Evolutionary conservation across 768 basidiomycete species (phyloP), one percentile per base, ranked within the genome.

Genomic region (Dendrothele bispora): DNA sequence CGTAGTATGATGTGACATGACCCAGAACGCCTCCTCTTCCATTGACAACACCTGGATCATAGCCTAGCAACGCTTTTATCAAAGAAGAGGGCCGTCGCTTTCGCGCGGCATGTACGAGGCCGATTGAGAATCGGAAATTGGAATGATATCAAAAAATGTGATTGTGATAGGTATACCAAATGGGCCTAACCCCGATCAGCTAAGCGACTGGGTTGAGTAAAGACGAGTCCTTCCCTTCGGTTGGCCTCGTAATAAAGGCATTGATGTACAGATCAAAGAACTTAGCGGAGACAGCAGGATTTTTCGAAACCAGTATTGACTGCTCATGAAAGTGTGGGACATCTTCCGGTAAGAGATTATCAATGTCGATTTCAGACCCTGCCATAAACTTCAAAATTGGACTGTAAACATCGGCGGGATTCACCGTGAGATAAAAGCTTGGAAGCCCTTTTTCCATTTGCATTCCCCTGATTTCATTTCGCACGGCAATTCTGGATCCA

Each of bases 1-100:
- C 73, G 52, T 73, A 75, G 47, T 69, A 70, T 0, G 56, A 66
- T 7, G 53, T 61, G 0, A 64, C 56, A 2, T 35, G 3, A 0
- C 75, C 73, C 0, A 75, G 46, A 0, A 71, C 35, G 7, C 43
- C 50, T 12, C 44, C 44, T 6, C 46, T 28, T 8, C 7, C 14
- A 29, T 40, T 27, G n/a, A 10, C 12, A n/a, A 38, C 20, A 18
- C 29, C 37, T 26, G 21, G 26, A 39, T 47, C 38, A 18, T 47
- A 48, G 21, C 46, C 41, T 20, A 55, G 21, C 50, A 48, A 11
- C 22, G 30, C 35, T 0, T 37, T 42, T 4, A n/a, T n/a, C n/a
- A n/a, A n/a, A n/a, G n/a, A n/a, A n/a, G n/a, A n/a, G n/a, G n/a
- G n/a, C n/a, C n/a, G n/a, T n/a, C n/a, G n/a, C n/a, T n/a, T n/a